Conservation (phyloP, 192 early-diverging fungal species). For the Ambispora gerdemannii region DNA sequence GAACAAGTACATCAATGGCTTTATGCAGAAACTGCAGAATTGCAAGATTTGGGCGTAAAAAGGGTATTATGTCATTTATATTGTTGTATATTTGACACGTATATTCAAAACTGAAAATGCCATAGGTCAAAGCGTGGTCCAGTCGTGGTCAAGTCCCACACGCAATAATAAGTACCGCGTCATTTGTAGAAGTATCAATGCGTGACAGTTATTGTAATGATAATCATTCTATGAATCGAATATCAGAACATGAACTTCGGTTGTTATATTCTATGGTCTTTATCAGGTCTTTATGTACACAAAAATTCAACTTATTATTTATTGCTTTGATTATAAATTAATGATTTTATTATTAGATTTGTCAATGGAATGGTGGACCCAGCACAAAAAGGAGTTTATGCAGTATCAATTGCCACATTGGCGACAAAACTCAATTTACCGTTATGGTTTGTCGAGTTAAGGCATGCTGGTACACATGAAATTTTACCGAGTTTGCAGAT, state of each 20-base stretch:
- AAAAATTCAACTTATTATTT: neutral
- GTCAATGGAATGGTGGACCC: constrained; percentile 31
- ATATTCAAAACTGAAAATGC: neutral
- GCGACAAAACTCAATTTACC: constrained; percentile 56
- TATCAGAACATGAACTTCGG: constrained; percentile 14
- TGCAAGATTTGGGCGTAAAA: constrained; percentile 49
- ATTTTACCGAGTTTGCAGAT: constrained; percentile 55
- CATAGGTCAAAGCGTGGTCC: constrained; percentile 64
- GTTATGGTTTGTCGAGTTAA: constrained; percentile 65
- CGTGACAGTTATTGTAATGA: too few species aligned
- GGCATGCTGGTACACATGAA: constrained; percentile 66
- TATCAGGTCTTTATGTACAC: constrained; percentile 4
- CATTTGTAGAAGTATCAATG: constrained; percentile 57
- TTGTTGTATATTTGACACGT: neutral
- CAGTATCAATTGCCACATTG: constrained; percentile 49
- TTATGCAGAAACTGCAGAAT: constrained; percentile 38
- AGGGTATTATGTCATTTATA: constrained; percentile 38
- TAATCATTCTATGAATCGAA: neutral
- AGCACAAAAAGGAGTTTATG: constrained; percentile 29
- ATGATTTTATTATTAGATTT: constrained; percentile 6
- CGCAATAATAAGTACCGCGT: constrained; percentile 55
- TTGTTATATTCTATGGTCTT: constrained; percentile 27
- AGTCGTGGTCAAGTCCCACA: constrained; percentile 62
- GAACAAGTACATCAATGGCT: constrained; percentile 53
- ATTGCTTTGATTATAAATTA: neutral